Percentiles rank a stretch among this genome's conserved stretches.
Evolutionary conservation across 768 basidiomycete species (phyloP).

Genomic region (Tremella mesenterica): DNA sequence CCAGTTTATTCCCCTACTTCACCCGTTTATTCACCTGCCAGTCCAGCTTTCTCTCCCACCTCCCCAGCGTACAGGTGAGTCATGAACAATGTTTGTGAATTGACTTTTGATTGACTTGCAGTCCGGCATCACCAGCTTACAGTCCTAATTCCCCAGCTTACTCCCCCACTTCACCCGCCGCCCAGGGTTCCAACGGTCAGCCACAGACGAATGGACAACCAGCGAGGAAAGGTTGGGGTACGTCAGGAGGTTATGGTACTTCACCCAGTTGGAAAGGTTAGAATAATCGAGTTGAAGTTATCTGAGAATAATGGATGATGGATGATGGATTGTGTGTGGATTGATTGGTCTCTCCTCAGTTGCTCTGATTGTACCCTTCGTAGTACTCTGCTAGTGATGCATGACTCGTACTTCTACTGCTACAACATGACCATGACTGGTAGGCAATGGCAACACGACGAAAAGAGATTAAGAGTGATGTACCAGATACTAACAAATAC

Average conservation of each 20-base stretch:
- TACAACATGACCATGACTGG: no score
- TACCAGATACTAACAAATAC: no score
- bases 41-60: slow-evolving; percentile 70
- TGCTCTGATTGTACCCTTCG: no score
- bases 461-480: no score
- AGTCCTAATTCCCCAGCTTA: slow-evolving; percentile 28
- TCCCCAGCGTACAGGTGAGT: slow-evolving; percentile 58
- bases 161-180: slow-evolving; percentile 2
- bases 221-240: slow-evolving; percentile 30
- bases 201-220: neutral
- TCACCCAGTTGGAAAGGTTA: slow-evolving; percentile 31
- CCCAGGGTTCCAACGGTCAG: no score
- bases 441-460: no score
- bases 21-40: slow-evolving; percentile 85
- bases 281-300: no score
- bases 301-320: no score
- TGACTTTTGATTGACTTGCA: slow-evolving; percentile 11
- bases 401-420: no score
- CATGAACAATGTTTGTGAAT: neutral
- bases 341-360: no score
- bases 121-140: slow-evolving; percentile 28
- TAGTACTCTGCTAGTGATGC: no score
- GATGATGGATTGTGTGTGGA: no score
- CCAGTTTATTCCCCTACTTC: slow-evolving; percentile 80
- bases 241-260: slow-evolving; percentile 18